Evolutionary conservation across 495 filamentous ascomycete species (phyloP), one percentile per base, ranked within the genome.

Genomic region (Penicillium crystallinum): DNA sequence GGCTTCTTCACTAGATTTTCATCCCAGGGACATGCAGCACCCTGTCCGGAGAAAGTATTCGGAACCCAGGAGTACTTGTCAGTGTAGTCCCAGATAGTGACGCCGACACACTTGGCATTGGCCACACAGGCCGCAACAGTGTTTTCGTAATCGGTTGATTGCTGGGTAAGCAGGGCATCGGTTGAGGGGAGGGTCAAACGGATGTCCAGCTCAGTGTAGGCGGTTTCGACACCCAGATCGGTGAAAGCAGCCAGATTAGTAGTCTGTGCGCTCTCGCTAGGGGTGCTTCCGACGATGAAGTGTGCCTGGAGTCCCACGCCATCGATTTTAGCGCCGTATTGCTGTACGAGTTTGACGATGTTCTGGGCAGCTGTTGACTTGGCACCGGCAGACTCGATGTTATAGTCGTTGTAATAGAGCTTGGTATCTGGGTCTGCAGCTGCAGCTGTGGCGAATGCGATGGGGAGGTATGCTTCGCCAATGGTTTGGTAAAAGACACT

Each of bases 391-490:
- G 61, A 71, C 62, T 87, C 84, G 58, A 84, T 80, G 68, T 81
- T 85, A 70, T 86, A 88, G 54, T 77, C 70, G 68, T 88, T 89
- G 72, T 86, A 84, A 73, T 86, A 88, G 30, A 81, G 75, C 62
- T 78, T 80, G 17, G 66, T 68, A 41, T 56, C 54, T 4, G 71
- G 71, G 55, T 80, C 72, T 52, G 74, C 78, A 23, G 72, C 69
- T 4, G 66, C 68, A 23, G 80, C 82, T 1, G 76, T 60, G 6
- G 57, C 68, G 27, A 72, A 78, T 3, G 75, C 75, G 45, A 78
- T 73, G 11, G 71, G 74, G 44, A 78, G 56, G 52, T 65, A 78
- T 25, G 67, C 62, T 46, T 69, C 65, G 57, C 75, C 75, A 45
- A 78, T 74, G 42, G 55, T 58, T 17, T 64, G 37, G 54, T 74